phyloP scores from a whole-genome alignment of 202 grass and related monocot species.

The Dendrocalamus latiflorus region DNA sequence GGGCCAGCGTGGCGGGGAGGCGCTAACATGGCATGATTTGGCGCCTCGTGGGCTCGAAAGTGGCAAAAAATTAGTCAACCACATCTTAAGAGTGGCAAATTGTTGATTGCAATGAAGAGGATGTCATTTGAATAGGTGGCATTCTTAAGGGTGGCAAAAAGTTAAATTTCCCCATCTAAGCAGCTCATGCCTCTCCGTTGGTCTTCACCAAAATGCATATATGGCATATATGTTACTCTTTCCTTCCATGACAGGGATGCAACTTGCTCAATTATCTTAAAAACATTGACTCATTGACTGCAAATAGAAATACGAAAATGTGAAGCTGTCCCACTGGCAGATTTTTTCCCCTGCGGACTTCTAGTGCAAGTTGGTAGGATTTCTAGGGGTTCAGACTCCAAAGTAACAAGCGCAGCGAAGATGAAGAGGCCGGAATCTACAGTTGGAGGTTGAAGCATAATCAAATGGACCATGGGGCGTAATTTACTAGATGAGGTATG shows the following conservation, averaged over 20 bases:
- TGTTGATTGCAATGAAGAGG: too few relatives aligned
- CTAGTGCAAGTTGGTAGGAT: not conserved
- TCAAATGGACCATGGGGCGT: not conserved
- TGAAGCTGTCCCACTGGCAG: not conserved
- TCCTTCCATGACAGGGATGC: not conserved
- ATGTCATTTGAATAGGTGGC: too few relatives aligned
- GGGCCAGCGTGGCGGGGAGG: too few relatives aligned
- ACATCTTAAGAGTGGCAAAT: too few relatives aligned
- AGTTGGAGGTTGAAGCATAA: not conserved
- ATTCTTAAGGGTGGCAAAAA: too few relatives aligned
- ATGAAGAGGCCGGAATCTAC: too few relatives aligned
- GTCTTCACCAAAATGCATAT: too few relatives aligned
- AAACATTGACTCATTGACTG: not conserved
- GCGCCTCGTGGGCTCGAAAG: too few relatives aligned
- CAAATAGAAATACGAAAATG: not conserved
- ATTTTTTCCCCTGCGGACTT: not conserved
- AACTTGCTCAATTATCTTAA: conserved; percentile 14
- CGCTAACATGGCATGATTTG: too few relatives aligned
- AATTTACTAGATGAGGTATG: not conserved
- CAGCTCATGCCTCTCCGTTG: too few relatives aligned
- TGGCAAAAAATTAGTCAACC: too few relatives aligned
- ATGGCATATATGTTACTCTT: not conserved
- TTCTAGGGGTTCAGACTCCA: not conserved
- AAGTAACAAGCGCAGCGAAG: not conserved
- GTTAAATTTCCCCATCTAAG: too few relatives aligned